Percentiles rank a stretch among this genome's conserved stretches.
These are phyloP conservation scores for Byssoonygena ceratinophila DNA, from an alignment of 2,329 filamentous ascomycete species.

Conservation along the genomic window DNA sequence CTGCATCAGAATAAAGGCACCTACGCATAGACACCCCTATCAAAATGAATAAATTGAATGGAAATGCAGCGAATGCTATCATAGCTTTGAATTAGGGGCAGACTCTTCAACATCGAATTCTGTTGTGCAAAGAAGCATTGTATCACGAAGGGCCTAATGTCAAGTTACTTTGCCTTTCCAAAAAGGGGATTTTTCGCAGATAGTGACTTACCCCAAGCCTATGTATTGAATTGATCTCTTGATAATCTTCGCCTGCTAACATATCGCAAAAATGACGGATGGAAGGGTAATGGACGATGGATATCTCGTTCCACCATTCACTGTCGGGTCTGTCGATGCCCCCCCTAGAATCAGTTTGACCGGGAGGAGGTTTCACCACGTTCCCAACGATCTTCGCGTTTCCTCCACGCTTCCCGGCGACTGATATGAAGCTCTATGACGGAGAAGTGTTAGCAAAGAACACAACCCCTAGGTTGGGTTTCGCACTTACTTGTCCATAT, in stretches of 20 bases:
- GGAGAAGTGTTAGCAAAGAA: not conserved
- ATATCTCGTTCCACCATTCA: constrained; percentile 52
- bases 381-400: constrained; percentile 53
- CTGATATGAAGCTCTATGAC: constrained; percentile 27
- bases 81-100: constrained; percentile 22
- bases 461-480: not conserved
- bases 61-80: not conserved
- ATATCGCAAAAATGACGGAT: constrained; percentile 53
- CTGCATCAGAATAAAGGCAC: no score
- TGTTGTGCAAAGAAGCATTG: constrained; percentile 45
- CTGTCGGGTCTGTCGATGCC: constrained; percentile 18
- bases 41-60: constrained; percentile 3
- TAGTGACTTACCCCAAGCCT: constrained; percentile 38
- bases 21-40: no score
- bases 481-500: constrained; percentile 47
- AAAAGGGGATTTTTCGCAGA: not conserved
- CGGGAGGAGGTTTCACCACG: constrained; percentile 32
- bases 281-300: constrained; percentile 54
- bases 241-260: constrained; percentile 48
- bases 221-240: constrained; percentile 46
- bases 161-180: not conserved
- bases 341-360: constrained; percentile 21
- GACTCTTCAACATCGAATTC: constrained; percentile 37
- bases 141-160: constrained; percentile 40
- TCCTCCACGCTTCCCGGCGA: constrained; percentile 46